A percentile compares a stretch with the other conserved stretches of the same genome.
phyloP scores from a whole-genome alignment of 257 asterid genomes.

The Solanum peruvianum region DNA sequence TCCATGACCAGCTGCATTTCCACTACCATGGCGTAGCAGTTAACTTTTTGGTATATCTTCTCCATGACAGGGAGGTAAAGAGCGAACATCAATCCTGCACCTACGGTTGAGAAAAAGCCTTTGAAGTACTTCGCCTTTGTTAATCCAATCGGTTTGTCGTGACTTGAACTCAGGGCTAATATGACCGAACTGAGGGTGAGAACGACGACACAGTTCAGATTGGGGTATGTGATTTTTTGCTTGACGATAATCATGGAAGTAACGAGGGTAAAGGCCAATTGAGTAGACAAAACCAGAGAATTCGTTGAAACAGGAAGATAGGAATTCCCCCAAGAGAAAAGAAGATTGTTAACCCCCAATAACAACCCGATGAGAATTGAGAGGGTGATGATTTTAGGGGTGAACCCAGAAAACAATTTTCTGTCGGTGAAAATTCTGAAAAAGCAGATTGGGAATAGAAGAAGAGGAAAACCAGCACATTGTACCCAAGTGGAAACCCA shows the following conservation, averaged over 20 bases:
- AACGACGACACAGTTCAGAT: slow-evolving; percentile 57
- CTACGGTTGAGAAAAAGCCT: slow-evolving; percentile 46
- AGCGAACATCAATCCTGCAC: slow-evolving; percentile 58
- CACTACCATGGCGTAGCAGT: slow-evolving; percentile 65
- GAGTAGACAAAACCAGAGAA: slow-evolving; percentile 48
- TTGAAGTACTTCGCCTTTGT: slow-evolving; percentile 22
- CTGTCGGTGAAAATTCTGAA: slow-evolving; percentile 24
- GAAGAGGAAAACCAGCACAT: slow-evolving; percentile 69
- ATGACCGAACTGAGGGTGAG: slow-evolving; percentile 50
- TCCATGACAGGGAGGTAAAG: slow-evolving; percentile 70
- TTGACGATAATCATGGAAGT: slow-evolving; percentile 46
- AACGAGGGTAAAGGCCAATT: slow-evolving; percentile 47
- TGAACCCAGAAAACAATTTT: slow-evolving; percentile 39
- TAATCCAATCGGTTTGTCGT: slow-evolving; percentile 28
- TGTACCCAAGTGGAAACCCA: slow-evolving; percentile 82
- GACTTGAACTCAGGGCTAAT: slow-evolving; percentile 31
- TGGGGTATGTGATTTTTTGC: slow-evolving; percentile 34
- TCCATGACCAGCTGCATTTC: slow-evolving; percentile 79
- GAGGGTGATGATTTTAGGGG: neutral
- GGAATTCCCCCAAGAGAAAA: slow-evolving; percentile 54
- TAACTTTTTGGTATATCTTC: slow-evolving; percentile 28
- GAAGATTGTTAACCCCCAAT: slow-evolving; percentile 45
- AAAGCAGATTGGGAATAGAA: slow-evolving; percentile 28
- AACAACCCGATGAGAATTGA: slow-evolving; percentile 34
- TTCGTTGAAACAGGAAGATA: slow-evolving; percentile 62